Conservation (phyloP, 495 filamentous ascomycete genomes). For the Stereocaulon alpinum region DNA sequence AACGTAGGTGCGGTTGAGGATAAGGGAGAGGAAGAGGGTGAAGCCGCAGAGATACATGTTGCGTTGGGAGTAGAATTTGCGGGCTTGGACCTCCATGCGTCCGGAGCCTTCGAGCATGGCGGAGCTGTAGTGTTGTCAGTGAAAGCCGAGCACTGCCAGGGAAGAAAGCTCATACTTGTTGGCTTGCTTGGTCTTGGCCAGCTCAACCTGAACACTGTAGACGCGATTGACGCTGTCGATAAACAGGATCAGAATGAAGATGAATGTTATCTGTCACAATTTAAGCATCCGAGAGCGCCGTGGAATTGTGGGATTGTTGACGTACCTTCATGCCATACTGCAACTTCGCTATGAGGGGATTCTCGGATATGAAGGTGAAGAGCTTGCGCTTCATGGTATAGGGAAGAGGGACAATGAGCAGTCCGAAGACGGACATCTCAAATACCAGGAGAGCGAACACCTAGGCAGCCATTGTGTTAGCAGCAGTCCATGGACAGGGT, state of each 20-base stretch:
- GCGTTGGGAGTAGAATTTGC: constrained; percentile 99
- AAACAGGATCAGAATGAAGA: constrained; percentile 97
- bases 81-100: constrained; percentile 94
- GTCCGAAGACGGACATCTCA: constrained; percentile 89
- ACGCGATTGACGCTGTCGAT: constrained; percentile 98
- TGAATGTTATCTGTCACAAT: constrained; percentile 77
- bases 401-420: constrained; percentile 84
- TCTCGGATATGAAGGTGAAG: constrained; percentile 90
- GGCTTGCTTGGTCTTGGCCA: constrained; percentile 48
- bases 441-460: constrained; percentile 85
- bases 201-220: constrained; percentile 87
- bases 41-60: constrained; percentile 99
- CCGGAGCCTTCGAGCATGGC: constrained; percentile 74
- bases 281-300: constrained; percentile 17
- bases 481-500: background rate
- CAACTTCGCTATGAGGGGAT: constrained; percentile 64
- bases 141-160: constrained; percentile 2
- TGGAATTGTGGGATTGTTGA: background rate
- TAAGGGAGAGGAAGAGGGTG: constrained; percentile 95
- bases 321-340: constrained; percentile 71
- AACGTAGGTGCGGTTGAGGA: constrained; percentile 96
- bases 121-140: constrained; percentile 38
- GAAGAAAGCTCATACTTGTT: constrained; percentile 27
- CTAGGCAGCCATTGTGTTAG: constrained; percentile 36
- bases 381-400: constrained; percentile 78